phyloP scores from a whole-genome alignment of 768 basidiomycete genomes.

The Leccinum incarnatum region DNA sequence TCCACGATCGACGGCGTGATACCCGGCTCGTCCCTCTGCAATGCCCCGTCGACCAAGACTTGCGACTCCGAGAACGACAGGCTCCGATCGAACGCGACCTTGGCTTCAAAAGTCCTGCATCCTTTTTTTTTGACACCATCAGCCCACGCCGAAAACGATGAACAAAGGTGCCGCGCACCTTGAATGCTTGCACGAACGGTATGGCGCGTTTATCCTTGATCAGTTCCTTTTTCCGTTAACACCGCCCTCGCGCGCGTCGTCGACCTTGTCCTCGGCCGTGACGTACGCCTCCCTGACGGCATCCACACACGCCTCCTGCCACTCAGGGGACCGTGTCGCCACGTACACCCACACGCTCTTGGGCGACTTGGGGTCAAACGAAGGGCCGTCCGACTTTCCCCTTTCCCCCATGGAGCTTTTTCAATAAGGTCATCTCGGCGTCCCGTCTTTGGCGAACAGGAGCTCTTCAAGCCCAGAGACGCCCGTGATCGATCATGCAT shows the following conservation, averaged over 20 bases:
- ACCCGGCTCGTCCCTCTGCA: slow-evolving; percentile 50
- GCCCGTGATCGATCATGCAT: too few species aligned
- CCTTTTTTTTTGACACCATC: slow-evolving; percentile 36
- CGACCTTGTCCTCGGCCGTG: slow-evolving; percentile 58
- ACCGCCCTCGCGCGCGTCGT: slow-evolving; percentile 76
- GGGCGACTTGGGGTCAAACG: slow-evolving; percentile 39
- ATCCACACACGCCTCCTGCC: slow-evolving; percentile 86
- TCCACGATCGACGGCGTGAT: slow-evolving; percentile 73
- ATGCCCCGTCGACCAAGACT: slow-evolving; percentile 71
- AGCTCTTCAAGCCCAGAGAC: too few species aligned
- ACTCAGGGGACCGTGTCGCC: slow-evolving; percentile 85
- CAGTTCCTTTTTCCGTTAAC: slow-evolving; percentile 56
- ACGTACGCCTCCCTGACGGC: slow-evolving; percentile 68
- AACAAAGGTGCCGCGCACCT: not conserved
- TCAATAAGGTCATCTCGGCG: too few species aligned
- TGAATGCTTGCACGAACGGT: too few species aligned
- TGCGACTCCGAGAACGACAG: slow-evolving; percentile 81
- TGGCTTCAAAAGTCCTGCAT: too few species aligned
- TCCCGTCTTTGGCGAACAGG: too few species aligned
- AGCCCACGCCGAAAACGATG: not conserved
- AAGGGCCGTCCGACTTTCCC: too few species aligned
- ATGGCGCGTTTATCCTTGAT: too few species aligned
- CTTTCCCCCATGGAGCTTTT: too few species aligned
- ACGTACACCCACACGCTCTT: slow-evolving; percentile 89
- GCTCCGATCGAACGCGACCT: slow-evolving; percentile 65